These are phyloP conservation scores for Fagopyrum homotropicum DNA, from an alignment of 148 eudicot genomes.

Conservation along the genomic window DNA sequence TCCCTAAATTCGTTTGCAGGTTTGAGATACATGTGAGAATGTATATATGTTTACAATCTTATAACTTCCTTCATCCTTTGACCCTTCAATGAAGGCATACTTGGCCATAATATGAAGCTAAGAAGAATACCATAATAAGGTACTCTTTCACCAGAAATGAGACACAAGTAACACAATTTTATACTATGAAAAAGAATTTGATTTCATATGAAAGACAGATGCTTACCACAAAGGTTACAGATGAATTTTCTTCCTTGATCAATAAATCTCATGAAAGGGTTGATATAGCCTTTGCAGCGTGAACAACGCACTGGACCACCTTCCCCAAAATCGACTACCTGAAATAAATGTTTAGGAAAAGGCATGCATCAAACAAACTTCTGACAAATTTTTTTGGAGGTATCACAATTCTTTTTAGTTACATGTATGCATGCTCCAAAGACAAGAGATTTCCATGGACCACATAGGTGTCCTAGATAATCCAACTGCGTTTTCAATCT, in stretches of 20 bases:
- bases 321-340: constrained; percentile 97
- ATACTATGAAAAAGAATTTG: not conserved
- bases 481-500: not conserved
- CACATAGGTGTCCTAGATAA: not conserved
- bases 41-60: not conserved
- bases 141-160: not conserved
- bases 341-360: not conserved
- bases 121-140: not conserved
- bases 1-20: not conserved
- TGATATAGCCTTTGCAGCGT: constrained; percentile 98
- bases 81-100: not conserved
- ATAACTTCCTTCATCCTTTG: not conserved
- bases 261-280: constrained; percentile 93
- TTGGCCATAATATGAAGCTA: not conserved
- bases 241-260: constrained; percentile 92
- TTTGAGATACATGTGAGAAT: not conserved
- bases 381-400: not conserved
- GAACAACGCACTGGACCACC: constrained; percentile 97
- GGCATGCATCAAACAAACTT: not conserved
- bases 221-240: constrained; percentile 95
- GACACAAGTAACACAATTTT: not conserved
- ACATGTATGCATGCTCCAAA: not conserved
- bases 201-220: not conserved
- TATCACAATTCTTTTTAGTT: not conserved
- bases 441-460: not conserved